Conservation (phyloP, 768 basidiomycete species). For the Lentinus tigrinus region DNA sequence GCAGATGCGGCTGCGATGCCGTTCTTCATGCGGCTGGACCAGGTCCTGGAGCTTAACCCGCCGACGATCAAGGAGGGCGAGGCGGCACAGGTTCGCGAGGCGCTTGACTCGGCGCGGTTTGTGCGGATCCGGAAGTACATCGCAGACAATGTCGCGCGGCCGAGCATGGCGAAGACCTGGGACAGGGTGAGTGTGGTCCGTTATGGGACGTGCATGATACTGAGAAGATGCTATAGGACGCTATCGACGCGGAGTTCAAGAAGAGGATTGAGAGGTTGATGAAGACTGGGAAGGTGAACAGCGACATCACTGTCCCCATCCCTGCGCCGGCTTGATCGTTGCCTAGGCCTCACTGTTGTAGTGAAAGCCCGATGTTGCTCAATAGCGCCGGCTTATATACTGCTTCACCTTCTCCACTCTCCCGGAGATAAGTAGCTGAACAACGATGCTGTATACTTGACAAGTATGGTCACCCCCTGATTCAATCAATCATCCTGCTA, state of each 20-base stretch:
- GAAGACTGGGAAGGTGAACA: not conserved
- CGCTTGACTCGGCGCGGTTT: not conserved
- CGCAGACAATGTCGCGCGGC: not conserved
- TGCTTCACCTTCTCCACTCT: too few relatives aligned
- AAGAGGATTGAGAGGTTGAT: not conserved
- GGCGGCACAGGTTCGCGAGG: not conserved
- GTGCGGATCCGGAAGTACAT: not conserved
- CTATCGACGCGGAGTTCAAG: not conserved
- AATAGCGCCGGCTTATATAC: too few relatives aligned
- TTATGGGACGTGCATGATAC: not conserved
- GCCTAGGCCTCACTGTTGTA: too few relatives aligned
- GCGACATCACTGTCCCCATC: not conserved
- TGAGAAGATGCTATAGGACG: not conserved
- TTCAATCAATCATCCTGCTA: too few relatives aligned
- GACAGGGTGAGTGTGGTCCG: not conserved
- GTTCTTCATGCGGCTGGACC: slow-evolving; percentile 49
- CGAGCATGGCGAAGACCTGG: slow-evolving; percentile 2
- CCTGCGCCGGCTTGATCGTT: not conserved
- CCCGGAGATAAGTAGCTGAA: too few relatives aligned
- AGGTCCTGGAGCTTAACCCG: not conserved
- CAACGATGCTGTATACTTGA: too few relatives aligned
- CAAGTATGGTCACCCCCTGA: too few relatives aligned
- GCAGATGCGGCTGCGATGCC: slow-evolving; percentile 63
- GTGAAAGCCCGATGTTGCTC: too few relatives aligned
- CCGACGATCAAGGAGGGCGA: not conserved